Evolutionary conservation across 108 stramenopile species (phyloP).

Genomic region (Seminavis robusta): DNA sequence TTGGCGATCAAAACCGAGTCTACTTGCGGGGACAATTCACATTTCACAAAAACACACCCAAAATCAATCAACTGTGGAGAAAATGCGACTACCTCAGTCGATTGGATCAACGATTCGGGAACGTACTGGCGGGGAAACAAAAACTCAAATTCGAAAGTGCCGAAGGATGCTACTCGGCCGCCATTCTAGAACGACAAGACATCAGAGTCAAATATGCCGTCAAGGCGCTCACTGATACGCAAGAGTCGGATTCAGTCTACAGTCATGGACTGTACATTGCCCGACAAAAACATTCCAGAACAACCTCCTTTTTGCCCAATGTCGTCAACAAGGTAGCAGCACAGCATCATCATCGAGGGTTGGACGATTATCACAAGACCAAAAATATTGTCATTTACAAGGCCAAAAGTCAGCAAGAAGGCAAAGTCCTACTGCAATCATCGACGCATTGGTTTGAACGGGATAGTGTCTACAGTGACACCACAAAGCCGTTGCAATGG

Average conservation of each 20-base stretch:
- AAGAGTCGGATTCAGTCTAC: slow-evolving; percentile 49
- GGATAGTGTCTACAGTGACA: slow-evolving; percentile 24
- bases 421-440: slow-evolving; percentile 20
- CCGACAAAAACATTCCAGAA: slow-evolving; percentile 22
- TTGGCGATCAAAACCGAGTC: slow-evolving; percentile 89
- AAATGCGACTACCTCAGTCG: slow-evolving; percentile 76
- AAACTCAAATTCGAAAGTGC: slow-evolving; percentile 76
- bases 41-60: slow-evolving; percentile 77
- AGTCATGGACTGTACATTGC: slow-evolving; percentile 68
- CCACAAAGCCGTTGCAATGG: slow-evolving; percentile 37
- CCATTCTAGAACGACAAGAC: slow-evolving; percentile 55
- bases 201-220: slow-evolving; percentile 86
- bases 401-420: slow-evolving; percentile 29
- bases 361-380: too few relatives aligned
- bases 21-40: slow-evolving; percentile 94
- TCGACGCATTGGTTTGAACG: slow-evolving; percentile 65
- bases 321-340: too few relatives aligned
- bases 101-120: slow-evolving; percentile 68
- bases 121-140: slow-evolving; percentile 25
- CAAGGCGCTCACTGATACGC: slow-evolving; percentile 79
- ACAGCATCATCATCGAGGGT: too few relatives aligned
- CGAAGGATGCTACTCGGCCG: slow-evolving; percentile 91
- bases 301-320: too few relatives aligned
- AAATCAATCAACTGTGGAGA: slow-evolving; percentile 84
- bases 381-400: slow-evolving; percentile 78